Evolutionary conservation across 192 early-diverging fungal species (phyloP), one percentile per base, ranked within the genome.

Genomic region (Backusella westeae): DNA sequence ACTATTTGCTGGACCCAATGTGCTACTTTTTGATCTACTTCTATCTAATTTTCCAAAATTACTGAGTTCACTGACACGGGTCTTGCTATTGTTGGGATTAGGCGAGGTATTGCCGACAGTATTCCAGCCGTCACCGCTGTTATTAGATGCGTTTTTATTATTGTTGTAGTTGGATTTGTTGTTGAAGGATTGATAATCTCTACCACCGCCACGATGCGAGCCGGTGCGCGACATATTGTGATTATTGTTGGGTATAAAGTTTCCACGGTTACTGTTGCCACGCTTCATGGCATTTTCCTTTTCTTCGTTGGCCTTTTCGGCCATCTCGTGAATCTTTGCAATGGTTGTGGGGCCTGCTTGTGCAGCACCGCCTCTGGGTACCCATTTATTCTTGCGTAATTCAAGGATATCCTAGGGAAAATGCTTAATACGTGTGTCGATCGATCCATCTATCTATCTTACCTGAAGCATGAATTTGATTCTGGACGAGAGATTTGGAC

Each of bases 391-490:
- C 82, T 71, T 88, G 83, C 21, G 93, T 82, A 46, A 87, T 88
- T 39, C 89, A 86, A 80, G 90, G 84, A 77, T 91, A 80, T 75
- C 88, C 87, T 71, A 35, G 5, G 14, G 7, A 56, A 21, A 15
- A 32, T 3, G 32, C 32, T 32, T 32, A 32, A 32, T 32, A 32
- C 26, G 0, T 23, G 23, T 23, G 1, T 29, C 29, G 29, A 32
- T 32, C 29, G 29, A 32, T 32, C 29, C 0, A 32, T 32, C 32
- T 32, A 32, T 32, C 32, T 32, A 32, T 12, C 10, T 29, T 67
- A 67, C 66, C 66, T 86, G 76, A 44, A 99, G 80, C 94, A 96
- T 94, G 81, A 98, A 99, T 44, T 95, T 91, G 78, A 98, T 96
- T 86, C 98, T 94, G 41, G 94, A 93, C 35, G 86, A 82, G n/a